Evolutionary conservation across 169 alveolate species (phyloP).

Genomic region (Plasmodium relictum): DNA sequence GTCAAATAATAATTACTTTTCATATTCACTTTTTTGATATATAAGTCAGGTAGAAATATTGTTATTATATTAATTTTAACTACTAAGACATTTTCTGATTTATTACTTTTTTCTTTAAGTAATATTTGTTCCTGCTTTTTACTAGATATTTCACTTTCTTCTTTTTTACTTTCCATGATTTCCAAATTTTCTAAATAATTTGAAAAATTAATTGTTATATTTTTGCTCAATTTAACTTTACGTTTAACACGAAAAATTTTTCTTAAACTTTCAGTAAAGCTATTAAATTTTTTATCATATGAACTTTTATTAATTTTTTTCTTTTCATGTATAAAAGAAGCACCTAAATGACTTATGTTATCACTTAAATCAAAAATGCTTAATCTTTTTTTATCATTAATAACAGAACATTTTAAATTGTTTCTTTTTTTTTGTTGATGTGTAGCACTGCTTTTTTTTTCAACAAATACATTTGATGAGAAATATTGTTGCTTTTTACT

Average conservation of each 20-base stretch:
- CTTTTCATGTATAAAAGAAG: neutral
- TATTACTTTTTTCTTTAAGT: neutral
- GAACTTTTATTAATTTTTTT: neutral
- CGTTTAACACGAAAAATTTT: conserved; percentile 23
- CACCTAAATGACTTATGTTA: too few species aligned
- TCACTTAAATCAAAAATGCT: too few species aligned
- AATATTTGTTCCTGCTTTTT: neutral
- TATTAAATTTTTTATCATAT: neutral
- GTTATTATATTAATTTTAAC: conserved; percentile 53
- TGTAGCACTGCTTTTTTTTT: neutral
- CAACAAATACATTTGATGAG: neutral
- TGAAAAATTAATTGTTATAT: conserved; percentile 13
- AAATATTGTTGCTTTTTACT: neutral
- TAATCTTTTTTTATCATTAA: too few species aligned
- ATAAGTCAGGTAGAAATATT: conserved; percentile 17
- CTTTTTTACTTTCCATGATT: neutral
- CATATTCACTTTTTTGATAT: conserved; percentile 27
- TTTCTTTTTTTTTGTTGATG: neutral
- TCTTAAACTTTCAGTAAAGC: conserved; percentile 22
- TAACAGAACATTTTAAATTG: too few species aligned
- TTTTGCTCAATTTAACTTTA: conserved; percentile 7
- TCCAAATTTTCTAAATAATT: conserved; percentile 5
- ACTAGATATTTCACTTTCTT: neutral
- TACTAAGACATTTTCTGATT: conserved; percentile 5
- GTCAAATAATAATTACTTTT: conserved; percentile 24